Base-by-base conservation (phyloP, 139 green algal species). In the Bryopsis sp. region DNA sequence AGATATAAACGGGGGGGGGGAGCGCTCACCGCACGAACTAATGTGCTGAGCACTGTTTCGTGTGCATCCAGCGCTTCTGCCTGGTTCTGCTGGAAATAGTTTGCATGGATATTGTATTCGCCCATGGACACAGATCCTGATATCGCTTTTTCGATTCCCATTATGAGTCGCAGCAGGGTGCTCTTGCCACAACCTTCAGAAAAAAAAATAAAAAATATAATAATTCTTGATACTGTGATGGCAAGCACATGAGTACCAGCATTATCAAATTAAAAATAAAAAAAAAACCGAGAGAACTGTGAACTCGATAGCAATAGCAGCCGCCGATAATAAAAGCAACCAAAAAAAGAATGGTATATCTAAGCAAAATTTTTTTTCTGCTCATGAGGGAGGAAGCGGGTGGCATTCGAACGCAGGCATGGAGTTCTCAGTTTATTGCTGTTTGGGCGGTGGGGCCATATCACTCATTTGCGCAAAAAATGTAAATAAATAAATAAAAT, bases 1-100 rank as follows among this genome's bases (percentile, higher is more conserved):
- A n/a, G n/a, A n/a, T n/a, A n/a, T n/a, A n/a, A n/a, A n/a, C n/a
- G n/a, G n/a, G n/a, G n/a, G n/a, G n/a, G n/a, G n/a, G n/a, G n/a
- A n/a, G 11, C 43, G 11, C 31, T 67, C 3, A 92, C 79, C n/a
- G 88, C 86, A 47, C 82, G 60, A 54, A 86, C 68, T 39, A 98
- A 74, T 1, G 94, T 98, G 33, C 95, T 78, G 58, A 96, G 54
- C 60, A 95, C 94, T 0, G 63, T 96, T 28, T 86, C 74, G 0
- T 92, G 67, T 4, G 78, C 74, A 75, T 98, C 91, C 70, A 99
- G 78, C 31, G 89, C 94, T 73, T 98, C 89, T 2, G 90, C 89
- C 83, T 99, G 94, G 77, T 95, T 96, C 76, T 96, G 90, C 68
- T 93, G 78, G 83, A 96, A 99, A 85, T 98, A 99, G 85, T 97